These are phyloP conservation scores for Dalbergia cochinchinensis DNA, from an alignment of 306 rosid species.

Conservation along the genomic window DNA sequence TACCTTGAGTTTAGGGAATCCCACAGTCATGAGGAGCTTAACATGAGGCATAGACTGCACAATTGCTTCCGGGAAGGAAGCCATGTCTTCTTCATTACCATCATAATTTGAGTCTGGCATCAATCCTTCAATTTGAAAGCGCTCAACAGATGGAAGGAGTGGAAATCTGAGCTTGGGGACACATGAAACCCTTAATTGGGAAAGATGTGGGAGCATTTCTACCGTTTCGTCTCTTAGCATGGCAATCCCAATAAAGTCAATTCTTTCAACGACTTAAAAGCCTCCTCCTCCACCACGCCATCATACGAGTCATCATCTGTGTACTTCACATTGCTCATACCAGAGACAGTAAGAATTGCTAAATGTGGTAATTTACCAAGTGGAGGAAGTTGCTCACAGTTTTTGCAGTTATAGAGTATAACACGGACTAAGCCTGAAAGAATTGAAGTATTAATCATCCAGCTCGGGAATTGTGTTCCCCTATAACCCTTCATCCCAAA, in stretches of 20 bases:
- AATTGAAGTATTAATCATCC: constrained; percentile 6
- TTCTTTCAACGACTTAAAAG: constrained; percentile 17
- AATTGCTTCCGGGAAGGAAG: background rate
- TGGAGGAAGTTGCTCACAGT: constrained; percentile 8
- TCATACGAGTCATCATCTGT: constrained; percentile 2
- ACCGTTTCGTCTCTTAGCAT: constrained; percentile 15
- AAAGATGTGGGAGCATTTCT: constrained; percentile 5
- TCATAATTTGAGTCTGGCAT: too few relatives aligned
- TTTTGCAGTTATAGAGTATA: background rate
- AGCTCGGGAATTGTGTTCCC: background rate
- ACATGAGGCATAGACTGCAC: background rate
- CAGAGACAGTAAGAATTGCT: background rate
- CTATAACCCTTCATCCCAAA: background rate
- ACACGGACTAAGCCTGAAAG: background rate
- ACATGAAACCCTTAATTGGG: background rate
- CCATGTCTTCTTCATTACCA: too few relatives aligned
- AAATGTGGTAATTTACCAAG: constrained; percentile 24
- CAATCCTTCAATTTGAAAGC: background rate
- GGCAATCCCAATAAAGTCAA: background rate
- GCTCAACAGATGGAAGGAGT: background rate
- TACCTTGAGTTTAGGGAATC: background rate
- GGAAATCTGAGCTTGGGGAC: background rate
- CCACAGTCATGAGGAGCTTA: background rate
- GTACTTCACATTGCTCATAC: constrained; percentile 15
- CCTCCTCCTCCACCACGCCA: background rate